A percentile compares a stretch with the other conserved stretches of the same genome.
Evolutionary conservation across 23 red algal species (phyloP).

Genomic region (Gracilaria gracilis): DNA sequence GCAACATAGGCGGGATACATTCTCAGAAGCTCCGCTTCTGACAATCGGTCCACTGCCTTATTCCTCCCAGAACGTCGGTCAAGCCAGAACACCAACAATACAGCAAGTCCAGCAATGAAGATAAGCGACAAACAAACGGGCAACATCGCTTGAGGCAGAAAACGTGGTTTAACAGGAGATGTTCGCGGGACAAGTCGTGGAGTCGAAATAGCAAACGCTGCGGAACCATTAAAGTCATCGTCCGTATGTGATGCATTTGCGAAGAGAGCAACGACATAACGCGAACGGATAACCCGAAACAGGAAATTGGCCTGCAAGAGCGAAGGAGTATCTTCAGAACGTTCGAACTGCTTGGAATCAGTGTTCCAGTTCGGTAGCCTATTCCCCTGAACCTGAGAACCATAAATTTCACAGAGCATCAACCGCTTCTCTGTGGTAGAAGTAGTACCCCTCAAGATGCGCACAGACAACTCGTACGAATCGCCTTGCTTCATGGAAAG

Average conservation of each 20-base stretch:
- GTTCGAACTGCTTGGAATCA: background rate
- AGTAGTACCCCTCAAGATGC: slow-evolving; percentile 19
- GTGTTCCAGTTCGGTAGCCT: background rate
- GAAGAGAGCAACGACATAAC: slow-evolving; percentile 1
- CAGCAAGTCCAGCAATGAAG: slow-evolving; percentile 42
- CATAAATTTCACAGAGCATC: background rate
- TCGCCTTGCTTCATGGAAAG: background rate
- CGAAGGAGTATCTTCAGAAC: background rate
- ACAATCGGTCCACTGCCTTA: slow-evolving; percentile 43
- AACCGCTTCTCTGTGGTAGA: background rate
- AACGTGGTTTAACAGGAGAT: background rate
- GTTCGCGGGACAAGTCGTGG: background rate
- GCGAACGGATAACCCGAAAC: background rate
- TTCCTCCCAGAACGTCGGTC: slow-evolving; percentile 39
- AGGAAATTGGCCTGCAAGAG: background rate
- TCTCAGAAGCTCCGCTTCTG: slow-evolving; percentile 38
- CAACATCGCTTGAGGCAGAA: slow-evolving; percentile 27
- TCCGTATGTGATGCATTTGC: slow-evolving; percentile 2
- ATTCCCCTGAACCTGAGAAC: background rate
- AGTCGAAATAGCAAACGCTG: background rate
- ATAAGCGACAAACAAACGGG: slow-evolving; percentile 49
- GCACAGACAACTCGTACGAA: background rate
- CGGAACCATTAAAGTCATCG: background rate
- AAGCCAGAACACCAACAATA: slow-evolving; percentile 51
- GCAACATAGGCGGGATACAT: slow-evolving; percentile 53